These are phyloP conservation scores for Plasmodium falciparum DNA, from an alignment of 169 alveolate species.

Conservation along the genomic window DNA sequence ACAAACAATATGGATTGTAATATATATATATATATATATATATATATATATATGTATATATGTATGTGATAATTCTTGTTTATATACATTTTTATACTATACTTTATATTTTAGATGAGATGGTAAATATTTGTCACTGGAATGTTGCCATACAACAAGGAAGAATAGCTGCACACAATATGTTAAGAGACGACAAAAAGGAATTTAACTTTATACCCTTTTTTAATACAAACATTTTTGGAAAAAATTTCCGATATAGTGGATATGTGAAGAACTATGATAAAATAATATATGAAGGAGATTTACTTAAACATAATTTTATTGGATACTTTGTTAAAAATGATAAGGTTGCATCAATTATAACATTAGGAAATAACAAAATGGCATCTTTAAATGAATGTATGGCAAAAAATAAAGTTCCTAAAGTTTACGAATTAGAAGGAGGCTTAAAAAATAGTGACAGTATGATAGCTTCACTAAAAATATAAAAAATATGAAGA, in stretches of 20 bases:
- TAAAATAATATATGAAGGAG: slow-evolving; percentile 85
- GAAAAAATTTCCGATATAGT: slow-evolving; percentile 82
- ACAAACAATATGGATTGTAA: neutral
- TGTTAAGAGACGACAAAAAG: slow-evolving; percentile 77
- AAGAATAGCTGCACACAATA: slow-evolving; percentile 85
- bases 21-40: neutral
- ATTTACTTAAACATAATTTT: slow-evolving; percentile 80
- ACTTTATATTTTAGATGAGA: slow-evolving; percentile 54
- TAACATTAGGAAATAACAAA: slow-evolving; percentile 52
- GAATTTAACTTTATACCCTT: slow-evolving; percentile 82
- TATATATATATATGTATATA: neutral
- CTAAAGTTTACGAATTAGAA: slow-evolving; percentile 57
- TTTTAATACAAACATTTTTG: slow-evolving; percentile 86
- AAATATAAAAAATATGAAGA: neutral
- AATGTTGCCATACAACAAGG: slow-evolving; percentile 89
- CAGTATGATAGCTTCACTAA: slow-evolving; percentile 48
- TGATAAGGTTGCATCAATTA: slow-evolving; percentile 77
- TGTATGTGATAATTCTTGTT: neutral
- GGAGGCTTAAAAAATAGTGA: slow-evolving; percentile 72
- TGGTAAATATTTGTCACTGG: slow-evolving; percentile 85
- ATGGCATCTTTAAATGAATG: slow-evolving; percentile 74
- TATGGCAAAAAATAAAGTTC: slow-evolving; percentile 24
- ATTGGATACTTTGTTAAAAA: slow-evolving; percentile 83
- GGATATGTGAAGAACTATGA: slow-evolving; percentile 82
- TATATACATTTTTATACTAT: neutral